A percentile compares a stretch with the other conserved stretches of the same genome.
Conservation (phyloP, 768 basidiomycete species). For the Neoboletus subvelutipes region DNA sequence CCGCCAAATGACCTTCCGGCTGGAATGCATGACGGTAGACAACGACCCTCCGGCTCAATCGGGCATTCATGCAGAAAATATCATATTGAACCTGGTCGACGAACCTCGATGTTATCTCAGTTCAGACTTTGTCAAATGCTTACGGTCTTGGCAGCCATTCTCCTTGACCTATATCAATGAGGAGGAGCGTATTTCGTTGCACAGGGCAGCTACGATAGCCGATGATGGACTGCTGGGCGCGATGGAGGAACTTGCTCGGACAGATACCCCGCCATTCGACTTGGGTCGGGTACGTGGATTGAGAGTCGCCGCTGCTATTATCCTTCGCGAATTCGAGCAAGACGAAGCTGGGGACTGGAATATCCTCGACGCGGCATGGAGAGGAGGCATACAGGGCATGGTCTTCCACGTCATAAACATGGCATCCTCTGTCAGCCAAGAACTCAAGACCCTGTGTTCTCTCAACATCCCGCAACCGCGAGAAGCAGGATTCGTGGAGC, state of each 20-base stretch:
- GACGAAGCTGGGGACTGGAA: constrained; percentile 56
- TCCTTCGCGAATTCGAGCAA: constrained; percentile 50
- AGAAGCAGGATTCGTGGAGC: constrained; percentile 45
- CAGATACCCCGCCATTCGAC: constrained; percentile 36
- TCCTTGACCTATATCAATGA: constrained; percentile 62
- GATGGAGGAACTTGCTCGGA: constrained; percentile 53
- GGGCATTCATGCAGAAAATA: constrained; percentile 66
- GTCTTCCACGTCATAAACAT: constrained; percentile 55
- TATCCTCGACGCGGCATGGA: constrained; percentile 59
- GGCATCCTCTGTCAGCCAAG: constrained; percentile 47
- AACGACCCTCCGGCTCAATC: constrained; percentile 61
- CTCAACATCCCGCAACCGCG: constrained; percentile 36
- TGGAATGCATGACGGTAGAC: constrained; percentile 70
- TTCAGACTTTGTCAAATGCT: constrained; percentile 55
- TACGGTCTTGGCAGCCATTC: constrained; percentile 60
- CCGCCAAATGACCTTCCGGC: constrained; percentile 67
- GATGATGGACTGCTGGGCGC: constrained; percentile 66
- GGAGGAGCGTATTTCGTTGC: constrained; percentile 56
- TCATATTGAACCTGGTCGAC: constrained; percentile 58
- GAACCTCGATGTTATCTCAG: constrained; percentile 61
- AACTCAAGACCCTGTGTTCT: constrained; percentile 54
- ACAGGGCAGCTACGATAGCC: constrained; percentile 62
- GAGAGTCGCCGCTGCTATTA: constrained; percentile 60
- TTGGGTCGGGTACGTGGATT: constrained; percentile 55
- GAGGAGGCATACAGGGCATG: constrained; percentile 56